Evolutionary conservation across 208 protist genomes (phyloP), one percentile per base, ranked within the genome.

Genomic region (Leishmania braziliensis): DNA sequence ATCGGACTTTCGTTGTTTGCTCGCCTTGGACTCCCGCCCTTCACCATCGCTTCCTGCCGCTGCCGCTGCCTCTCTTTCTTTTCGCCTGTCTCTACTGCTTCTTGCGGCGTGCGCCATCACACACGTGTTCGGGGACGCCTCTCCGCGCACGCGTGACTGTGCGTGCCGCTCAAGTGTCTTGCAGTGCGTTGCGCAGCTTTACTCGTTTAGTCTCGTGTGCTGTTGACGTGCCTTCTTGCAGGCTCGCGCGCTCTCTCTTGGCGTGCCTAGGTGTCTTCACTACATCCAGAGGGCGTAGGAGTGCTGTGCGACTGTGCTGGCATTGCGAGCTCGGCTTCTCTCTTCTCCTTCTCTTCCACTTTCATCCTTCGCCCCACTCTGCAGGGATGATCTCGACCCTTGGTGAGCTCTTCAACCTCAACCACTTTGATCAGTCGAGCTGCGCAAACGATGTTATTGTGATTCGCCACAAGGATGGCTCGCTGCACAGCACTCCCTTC

Each of bases 401-500:
- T 39, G 85, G 89, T 53, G 90, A 86, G 0, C 82, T 95, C 18
- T 90, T 97, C 50, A 91, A 95, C 78, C 86, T 94, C 10, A 97
- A 97, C 69, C 79, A 95, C 79, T 88, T 97, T 23, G 94, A 97
- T 70, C 91, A 95, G 79, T 88, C 87, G 18, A 98, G 95, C 83
- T 92, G 98, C 29, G 98, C 98, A 14, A 99, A 99, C 70, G 99
- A 99, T 82, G 96, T 99, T 29, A 95, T 99, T 63, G 98, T 99
- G 1, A 90, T 99, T 6, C 90, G 95, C 33, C 99, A 99, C 80
- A 84, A 89, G 12, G 98, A 99, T 88, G 98, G 98, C 69, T 89
- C 92, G 4, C 81, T 99, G 14, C 92, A 93, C 50, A 97, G 91
- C 82, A 99, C 97, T 0, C 98, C 98, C 2, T 99, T 99, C 85